These are phyloP conservation scores for Saitoella complicata DNA, from an alignment of 805 yeast species.

Conservation along the genomic window DNA sequence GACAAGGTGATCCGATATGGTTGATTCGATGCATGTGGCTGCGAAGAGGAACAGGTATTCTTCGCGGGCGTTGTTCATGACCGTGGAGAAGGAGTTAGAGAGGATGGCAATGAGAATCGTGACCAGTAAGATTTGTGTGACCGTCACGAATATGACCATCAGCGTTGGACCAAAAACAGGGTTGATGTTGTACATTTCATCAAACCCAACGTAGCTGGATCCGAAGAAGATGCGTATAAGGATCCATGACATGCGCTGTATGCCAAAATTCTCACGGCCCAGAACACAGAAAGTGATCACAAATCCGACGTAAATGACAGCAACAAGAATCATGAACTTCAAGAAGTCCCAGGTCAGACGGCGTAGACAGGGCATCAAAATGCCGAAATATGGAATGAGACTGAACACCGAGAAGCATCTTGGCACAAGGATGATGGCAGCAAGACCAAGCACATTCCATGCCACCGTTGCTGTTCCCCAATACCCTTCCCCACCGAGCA, in stretches of 20 bases:
- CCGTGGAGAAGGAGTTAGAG: conserved; percentile 19
- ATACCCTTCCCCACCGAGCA: conserved; percentile 3
- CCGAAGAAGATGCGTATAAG: conserved; percentile 21
- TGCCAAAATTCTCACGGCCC: conserved; percentile 17
- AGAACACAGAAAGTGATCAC: conserved; percentile 20
- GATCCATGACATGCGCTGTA: conserved; percentile 19
- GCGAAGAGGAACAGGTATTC: conserved; percentile 20
- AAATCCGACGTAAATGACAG: conserved; percentile 20
- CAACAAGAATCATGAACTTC: conserved; percentile 17
- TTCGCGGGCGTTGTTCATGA: conserved; percentile 22
- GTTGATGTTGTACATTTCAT: conserved; percentile 18
- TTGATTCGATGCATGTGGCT: conserved; percentile 18
- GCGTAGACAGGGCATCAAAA: conserved; percentile 20
- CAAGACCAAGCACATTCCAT: conserved; percentile 18
- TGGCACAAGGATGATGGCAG: conserved; percentile 20
- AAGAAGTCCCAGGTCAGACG: conserved; percentile 19
- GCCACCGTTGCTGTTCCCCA: conserved; percentile 10
- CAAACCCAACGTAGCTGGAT: conserved; percentile 19
- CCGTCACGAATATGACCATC: conserved; percentile 14
- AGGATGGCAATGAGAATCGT: conserved; percentile 22
- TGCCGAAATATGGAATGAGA: conserved; percentile 21
- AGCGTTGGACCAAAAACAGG: conserved; percentile 20
- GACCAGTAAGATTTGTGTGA: conserved; percentile 17
- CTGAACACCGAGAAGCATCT: conserved; percentile 19
- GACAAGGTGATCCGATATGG: conserved; percentile 20